Evolutionary conservation across 176 grass and related monocot genomes (phyloP).

Genomic region (Musa itinerans): DNA sequence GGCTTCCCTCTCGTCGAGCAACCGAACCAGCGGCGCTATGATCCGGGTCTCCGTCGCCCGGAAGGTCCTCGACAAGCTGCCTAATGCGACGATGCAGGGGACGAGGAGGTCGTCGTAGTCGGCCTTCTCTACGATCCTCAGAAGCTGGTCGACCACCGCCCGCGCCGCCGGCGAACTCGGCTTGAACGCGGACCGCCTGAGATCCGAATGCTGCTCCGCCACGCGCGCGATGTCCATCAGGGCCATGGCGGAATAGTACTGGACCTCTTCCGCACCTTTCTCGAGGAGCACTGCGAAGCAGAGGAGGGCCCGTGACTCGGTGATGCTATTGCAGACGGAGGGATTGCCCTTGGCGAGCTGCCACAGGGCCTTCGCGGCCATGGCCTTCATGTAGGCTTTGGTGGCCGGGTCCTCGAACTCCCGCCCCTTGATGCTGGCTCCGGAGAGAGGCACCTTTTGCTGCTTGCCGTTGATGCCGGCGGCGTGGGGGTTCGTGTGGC

Average conservation of each 20-base stretch:
- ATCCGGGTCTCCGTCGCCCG: slow-evolving; percentile 87
- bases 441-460: slow-evolving; percentile 43
- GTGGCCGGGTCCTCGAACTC: slow-evolving; percentile 76
- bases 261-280: slow-evolving; percentile 63
- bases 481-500: background rate
- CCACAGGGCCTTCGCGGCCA: slow-evolving; percentile 79
- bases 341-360: slow-evolving; percentile 77
- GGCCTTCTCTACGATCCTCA: slow-evolving; percentile 77
- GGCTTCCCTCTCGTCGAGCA: slow-evolving; percentile 75
- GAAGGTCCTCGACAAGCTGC: slow-evolving; percentile 86
- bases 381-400: slow-evolving; percentile 79
- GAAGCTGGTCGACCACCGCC: slow-evolving; percentile 83
- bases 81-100: slow-evolving; percentile 66
- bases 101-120: slow-evolving; percentile 77
- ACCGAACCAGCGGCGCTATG: slow-evolving; percentile 63
- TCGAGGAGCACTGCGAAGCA: slow-evolving; percentile 89
- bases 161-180: slow-evolving; percentile 76
- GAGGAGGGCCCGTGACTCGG: slow-evolving; percentile 79
- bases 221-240: slow-evolving; percentile 87
- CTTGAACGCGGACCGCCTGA: slow-evolving; percentile 77
- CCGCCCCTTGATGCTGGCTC: slow-evolving; percentile 47
- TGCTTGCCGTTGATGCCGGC: slow-evolving; percentile 24
- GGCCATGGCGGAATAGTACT: slow-evolving; percentile 83
- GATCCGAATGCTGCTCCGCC: slow-evolving; percentile 59
- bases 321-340: slow-evolving; percentile 85